Percentiles rank a stretch among this genome's conserved stretches.
Evolutionary conservation across 148 eudicot species (phyloP).

Genomic region (Rhododendron ovatum): DNA sequence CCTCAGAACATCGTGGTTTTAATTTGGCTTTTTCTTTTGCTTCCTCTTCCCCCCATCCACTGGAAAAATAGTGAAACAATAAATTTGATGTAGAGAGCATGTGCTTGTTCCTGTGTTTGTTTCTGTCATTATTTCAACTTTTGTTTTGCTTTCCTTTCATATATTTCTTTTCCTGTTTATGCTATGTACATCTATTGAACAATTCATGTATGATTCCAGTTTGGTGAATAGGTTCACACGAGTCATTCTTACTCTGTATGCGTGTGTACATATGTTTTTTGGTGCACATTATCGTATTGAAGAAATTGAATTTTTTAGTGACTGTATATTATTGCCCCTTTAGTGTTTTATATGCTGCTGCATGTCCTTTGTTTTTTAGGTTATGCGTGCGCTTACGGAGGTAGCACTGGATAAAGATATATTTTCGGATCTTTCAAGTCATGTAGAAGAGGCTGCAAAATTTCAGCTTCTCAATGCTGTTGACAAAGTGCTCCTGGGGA

Average conservation of each 20-base stretch:
- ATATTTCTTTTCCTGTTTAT: background rate
- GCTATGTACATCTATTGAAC: background rate
- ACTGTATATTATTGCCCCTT: background rate
- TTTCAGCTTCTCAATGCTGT: slow-evolving; percentile 70
- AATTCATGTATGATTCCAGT: background rate
- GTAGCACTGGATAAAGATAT: slow-evolving; percentile 52
- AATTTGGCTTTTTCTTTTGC: background rate
- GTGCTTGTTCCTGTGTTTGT: background rate
- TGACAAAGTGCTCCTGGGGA: slow-evolving; percentile 77
- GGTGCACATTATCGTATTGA: background rate
- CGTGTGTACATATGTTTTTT: background rate
- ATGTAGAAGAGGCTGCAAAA: slow-evolving; percentile 81
- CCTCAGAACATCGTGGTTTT: background rate
- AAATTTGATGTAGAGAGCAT: background rate
- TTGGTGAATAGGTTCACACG: background rate
- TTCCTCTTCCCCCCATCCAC: background rate
- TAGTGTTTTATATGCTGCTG: background rate
- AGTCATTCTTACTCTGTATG: background rate
- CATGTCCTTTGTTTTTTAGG: slow-evolving; percentile 30
- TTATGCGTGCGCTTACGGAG: slow-evolving; percentile 70
- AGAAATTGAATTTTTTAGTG: background rate
- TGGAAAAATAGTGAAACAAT: background rate
- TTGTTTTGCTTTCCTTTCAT: background rate
- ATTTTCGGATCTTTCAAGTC: slow-evolving; percentile 45
- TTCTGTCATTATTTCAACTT: background rate